Evolutionary conservation across 106 monocot species (phyloP).

Genomic region (Dendrobium chrysotoxum): DNA sequence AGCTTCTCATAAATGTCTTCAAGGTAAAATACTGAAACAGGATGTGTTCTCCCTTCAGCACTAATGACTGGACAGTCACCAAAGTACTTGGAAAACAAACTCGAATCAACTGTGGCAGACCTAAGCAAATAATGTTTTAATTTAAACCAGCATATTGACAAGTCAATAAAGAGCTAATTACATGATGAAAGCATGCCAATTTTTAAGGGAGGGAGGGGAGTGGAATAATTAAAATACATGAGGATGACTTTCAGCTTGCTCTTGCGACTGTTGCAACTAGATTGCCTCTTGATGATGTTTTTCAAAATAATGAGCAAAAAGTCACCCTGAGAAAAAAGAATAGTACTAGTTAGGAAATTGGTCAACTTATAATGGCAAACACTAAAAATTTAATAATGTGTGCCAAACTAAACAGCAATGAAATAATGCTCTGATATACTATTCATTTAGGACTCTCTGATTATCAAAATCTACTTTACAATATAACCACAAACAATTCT

Average conservation of each 20-base stretch:
- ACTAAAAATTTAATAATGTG: neutral
- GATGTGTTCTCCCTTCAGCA: slow-evolving; percentile 90
- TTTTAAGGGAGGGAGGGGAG: neutral
- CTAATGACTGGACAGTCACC: slow-evolving; percentile 79
- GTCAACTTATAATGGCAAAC: neutral
- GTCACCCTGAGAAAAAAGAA: slow-evolving; percentile 64
- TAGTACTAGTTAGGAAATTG: neutral
- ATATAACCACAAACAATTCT: neutral
- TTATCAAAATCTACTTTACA: neutral
- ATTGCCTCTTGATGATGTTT: slow-evolving; percentile 60
- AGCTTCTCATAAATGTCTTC: slow-evolving; percentile 92
- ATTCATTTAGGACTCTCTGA: neutral
- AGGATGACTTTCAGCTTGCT: slow-evolving; percentile 89
- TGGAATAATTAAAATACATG: slow-evolving; percentile 45
- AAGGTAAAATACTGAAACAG: slow-evolving; percentile 70
- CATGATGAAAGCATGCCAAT: slow-evolving; percentile 1
- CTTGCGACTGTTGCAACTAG: slow-evolving; percentile 25
- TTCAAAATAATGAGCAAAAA: slow-evolving; percentile 87
- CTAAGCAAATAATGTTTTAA: slow-evolving; percentile 17
- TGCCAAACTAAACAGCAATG: neutral
- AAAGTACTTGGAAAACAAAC: slow-evolving; percentile 76
- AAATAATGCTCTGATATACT: neutral
- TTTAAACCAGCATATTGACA: neutral
- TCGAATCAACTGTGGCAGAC: slow-evolving; percentile 94
- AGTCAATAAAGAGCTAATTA: neutral